A percentile compares a stretch with the other conserved stretches of the same genome.
Evolutionary conservation across 768 basidiomycete genomes (phyloP).

Genomic region (Dentipellis sp.): DNA sequence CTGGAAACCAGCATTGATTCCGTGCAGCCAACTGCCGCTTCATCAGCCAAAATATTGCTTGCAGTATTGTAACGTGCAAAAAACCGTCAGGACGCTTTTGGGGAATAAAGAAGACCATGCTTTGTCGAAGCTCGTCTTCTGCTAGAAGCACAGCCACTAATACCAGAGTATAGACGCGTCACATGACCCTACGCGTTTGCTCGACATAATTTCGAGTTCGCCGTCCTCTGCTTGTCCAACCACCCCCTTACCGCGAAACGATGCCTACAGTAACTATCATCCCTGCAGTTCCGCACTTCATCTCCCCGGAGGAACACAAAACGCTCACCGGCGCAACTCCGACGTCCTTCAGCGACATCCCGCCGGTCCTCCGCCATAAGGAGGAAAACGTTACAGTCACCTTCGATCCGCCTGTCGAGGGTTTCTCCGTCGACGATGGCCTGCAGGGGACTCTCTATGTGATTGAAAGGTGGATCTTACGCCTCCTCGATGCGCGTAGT

Average conservation of each 20-base stretch:
- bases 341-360: constrained; percentile 74
- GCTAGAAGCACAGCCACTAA: not conserved
- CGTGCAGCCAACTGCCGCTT: no score
- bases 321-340: constrained; percentile 72
- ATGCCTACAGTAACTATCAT: constrained; percentile 28
- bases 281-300: constrained; percentile 31
- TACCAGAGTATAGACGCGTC: not conserved
- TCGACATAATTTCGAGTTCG: not conserved
- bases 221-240: not conserved
- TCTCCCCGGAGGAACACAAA: constrained; percentile 60
- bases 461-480: constrained; percentile 61
- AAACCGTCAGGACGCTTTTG: no score
- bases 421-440: constrained; percentile 42
- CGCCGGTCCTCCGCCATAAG: constrained; percentile 68
- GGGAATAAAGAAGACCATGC: no score
- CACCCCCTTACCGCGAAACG: not conserved
- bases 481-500: constrained; percentile 1
- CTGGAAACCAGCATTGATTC: no score
- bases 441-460: constrained; percentile 69
- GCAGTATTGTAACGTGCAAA: no score
- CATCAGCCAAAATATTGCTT: no score
- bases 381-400: constrained; percentile 61
- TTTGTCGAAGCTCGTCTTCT: not conserved
- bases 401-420: constrained; percentile 61
- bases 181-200: not conserved